Evolutionary conservation across 2,329 filamentous ascomycete genomes (phyloP), one percentile per base, ranked within the genome.

Genomic region (Xylaria sp.): DNA sequence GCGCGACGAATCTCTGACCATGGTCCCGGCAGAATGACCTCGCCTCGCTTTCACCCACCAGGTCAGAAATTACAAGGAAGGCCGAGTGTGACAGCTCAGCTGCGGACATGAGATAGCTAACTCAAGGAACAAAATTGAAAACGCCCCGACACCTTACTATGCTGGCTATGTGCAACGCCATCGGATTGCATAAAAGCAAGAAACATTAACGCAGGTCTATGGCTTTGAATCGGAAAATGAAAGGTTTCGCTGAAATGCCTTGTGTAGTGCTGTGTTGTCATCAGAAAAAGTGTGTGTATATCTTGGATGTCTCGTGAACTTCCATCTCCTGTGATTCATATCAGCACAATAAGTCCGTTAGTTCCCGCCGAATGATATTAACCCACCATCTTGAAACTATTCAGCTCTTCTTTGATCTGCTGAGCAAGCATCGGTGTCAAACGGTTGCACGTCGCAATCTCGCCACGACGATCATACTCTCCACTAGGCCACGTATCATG

Each of bases 271-370:
- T 60, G 70, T 71, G 71, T 69, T 70, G 62, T 83, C 80, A 79
- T 94, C 87, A 99, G 84, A 99, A 98, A 86, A 99, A 99, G 85
- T 99, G 95, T 71, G 95, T 99, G 83, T 99, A 97, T 74, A 97
- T 93, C 82, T 98, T 99, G 69, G 95, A 98, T 76, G 90, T 92
- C 80, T 98, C 95, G 77, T 99, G 95, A 72, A 99, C 95, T 83
- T 98, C 95, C 95, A 99, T 99, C 82, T 99, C 95, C 95, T 98
- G 65, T 38, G 55, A 23, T 13, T 15, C n/a, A 17, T 38, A 70
- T 86, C 76, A 85, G 81, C 68, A 65, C 11, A 25, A 43, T 9
- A 1, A 38, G n/a, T 17, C 25, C 8, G 2, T n/a, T 6, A 51
- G 17, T 11, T 10, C 21, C 9, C 8, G 7, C 5, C 13, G n/a